Evolutionary conservation across 352 stramenopile species (phyloP), one percentile per base, ranked within the genome.

Genomic region (Globisporangium paroecandrum): DNA sequence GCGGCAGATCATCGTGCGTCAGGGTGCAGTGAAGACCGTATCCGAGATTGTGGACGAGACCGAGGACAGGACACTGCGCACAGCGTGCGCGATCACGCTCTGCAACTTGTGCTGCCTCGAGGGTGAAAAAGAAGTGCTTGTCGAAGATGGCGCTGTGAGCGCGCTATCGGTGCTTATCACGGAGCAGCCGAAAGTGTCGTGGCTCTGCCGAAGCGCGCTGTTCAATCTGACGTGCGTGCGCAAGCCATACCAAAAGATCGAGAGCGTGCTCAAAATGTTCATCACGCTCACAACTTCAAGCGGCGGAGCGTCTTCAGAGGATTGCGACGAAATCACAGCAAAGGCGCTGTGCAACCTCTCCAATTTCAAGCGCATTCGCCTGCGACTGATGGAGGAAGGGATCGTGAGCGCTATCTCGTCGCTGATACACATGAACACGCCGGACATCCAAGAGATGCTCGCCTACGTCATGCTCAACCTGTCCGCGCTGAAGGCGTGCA

Each of bases 221-320:
- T 97, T 94, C 77, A 97, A 97, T 54, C 74, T 97, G 20, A 97
- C 90, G 1, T 96, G 87, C 60, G 91, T 97, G 10, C 73, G 75
- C 9, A 79, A 91, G 55, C 89, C 89, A 2, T 97, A 96, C 67
- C 75, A 83, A 25, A 91, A 96, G 70, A 95, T 97, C 22, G 90
- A 97, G 71, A 86, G 69, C 41, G 85, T 94, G 2, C 71, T 94
- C 55, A 94, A 94, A 59, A 73, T 80, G 1, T 91, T 94, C 43
- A 71, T 91, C 24, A 78, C 83, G 8, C 72, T 94, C 24, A 89
- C 74, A 18, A 89, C 77, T 8, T 81, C 73, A 46, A 82, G 70
- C 67, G 43, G 61, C 32, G 64, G 64, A 36, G 61, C 49, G 62
- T 77, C 69, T 27, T 81, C 69, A 69, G 77, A 75, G 27, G 71